These are phyloP conservation scores for Aquilaria agallochum DNA, from an alignment of 441 rosid genomes.

Conservation along the genomic window DNA sequence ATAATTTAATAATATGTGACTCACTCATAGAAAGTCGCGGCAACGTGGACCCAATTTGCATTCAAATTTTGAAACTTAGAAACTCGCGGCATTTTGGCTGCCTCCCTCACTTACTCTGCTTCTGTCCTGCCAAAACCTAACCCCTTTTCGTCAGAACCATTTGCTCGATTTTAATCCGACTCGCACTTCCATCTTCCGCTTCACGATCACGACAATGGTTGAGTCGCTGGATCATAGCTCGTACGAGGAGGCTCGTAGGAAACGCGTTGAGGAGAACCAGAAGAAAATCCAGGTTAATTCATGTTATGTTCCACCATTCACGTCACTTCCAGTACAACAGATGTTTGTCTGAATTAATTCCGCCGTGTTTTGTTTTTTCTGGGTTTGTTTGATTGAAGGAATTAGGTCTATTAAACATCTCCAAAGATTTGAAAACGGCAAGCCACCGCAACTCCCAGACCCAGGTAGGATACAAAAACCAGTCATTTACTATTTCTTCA, in stretches of 20 bases:
- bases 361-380: neutral
- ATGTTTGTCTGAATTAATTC: neutral
- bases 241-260: constrained; percentile 48
- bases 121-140: too few species aligned
- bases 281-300: constrained; percentile 36
- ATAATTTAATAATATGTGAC: too few species aligned
- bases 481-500: neutral
- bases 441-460: neutral
- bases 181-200: too few species aligned
- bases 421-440: constrained; percentile 8
- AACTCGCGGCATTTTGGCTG: too few species aligned
- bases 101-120: too few species aligned
- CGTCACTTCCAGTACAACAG: neutral
- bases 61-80: too few species aligned
- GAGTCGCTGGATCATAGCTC: constrained; percentile 20
- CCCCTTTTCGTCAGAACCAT: too few species aligned
- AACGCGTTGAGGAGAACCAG: constrained; percentile 44
- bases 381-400: constrained; percentile 27
- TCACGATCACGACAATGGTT: neutral
- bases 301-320: neutral
- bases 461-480: constrained; percentile 9
- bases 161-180: too few species aligned
- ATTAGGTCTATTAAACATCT: constrained; percentile 35
- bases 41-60: too few species aligned
- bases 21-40: too few species aligned